Percentiles rank a stretch among this genome's conserved stretches.
Conservation (phyloP, 352 stramenopile genomes). For the Phytophthora sansomeana region DNA sequence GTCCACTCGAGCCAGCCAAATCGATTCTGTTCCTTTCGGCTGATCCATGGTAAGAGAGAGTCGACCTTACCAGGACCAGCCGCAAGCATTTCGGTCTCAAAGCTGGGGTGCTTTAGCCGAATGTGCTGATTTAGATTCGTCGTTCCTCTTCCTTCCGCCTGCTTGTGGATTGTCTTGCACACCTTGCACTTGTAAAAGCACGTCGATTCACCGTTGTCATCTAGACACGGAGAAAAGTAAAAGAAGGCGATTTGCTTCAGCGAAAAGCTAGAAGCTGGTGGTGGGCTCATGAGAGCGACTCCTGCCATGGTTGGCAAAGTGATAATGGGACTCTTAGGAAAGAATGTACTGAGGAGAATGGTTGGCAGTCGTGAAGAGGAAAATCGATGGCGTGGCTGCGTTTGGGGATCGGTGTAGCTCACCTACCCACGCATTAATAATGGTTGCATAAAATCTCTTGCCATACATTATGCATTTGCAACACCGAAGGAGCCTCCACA, state of each 20-base stretch:
- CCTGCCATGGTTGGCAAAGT: neutral
- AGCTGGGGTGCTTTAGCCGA: conserved; percentile 1
- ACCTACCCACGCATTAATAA: neutral
- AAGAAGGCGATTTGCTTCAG: neutral
- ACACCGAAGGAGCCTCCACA: neutral
- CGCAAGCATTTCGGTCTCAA: conserved; percentile 7
- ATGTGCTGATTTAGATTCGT: conserved; percentile 16
- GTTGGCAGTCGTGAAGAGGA: neutral
- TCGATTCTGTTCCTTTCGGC: conserved; percentile 10
- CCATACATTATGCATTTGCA: conserved; percentile 4
- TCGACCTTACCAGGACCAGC: neutral
- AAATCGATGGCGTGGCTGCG: no score
- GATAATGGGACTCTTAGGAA: neutral
- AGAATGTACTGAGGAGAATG: neutral
- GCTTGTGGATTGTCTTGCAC: neutral
- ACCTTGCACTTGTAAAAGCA: neutral
- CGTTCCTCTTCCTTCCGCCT: neutral
- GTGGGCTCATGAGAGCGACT: neutral
- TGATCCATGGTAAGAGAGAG: conserved; percentile 17
- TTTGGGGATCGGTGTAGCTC: neutral
- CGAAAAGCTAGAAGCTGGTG: neutral
- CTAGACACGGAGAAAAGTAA: neutral
- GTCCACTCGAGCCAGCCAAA: conserved; percentile 15
- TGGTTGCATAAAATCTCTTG: conserved; percentile 5
- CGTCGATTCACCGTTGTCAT: neutral